Conservation (phyloP, 495 filamentous ascomycete species). For the Haplographium delicatum region DNA sequence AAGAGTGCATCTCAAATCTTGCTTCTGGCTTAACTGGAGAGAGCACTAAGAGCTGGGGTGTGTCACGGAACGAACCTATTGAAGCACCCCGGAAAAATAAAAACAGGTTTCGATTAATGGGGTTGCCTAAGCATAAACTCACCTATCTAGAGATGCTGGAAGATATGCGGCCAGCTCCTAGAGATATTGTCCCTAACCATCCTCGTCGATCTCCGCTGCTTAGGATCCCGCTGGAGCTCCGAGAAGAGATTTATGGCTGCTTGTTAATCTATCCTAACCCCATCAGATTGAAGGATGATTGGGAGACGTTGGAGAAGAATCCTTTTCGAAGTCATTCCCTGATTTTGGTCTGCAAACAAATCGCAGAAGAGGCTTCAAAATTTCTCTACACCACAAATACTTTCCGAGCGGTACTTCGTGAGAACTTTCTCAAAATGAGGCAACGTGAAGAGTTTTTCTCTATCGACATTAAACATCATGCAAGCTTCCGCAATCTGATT, state of each 20-base stretch:
- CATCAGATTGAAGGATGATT: constrained; percentile 13
- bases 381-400: constrained; percentile 16
- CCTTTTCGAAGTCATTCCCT: not conserved
- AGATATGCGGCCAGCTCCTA: not conserved
- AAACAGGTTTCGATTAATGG: not conserved
- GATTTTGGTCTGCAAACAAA: constrained; percentile 13
- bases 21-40: not conserved
- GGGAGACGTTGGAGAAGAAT: constrained; percentile 8
- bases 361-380: constrained; percentile 5
- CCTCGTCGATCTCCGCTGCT: constrained; percentile 6
- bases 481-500: constrained; percentile 6
- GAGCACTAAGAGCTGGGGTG: not conserved
- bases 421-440: too few relatives aligned
- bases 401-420: constrained; percentile 4
- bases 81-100: not conserved
- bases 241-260: constrained; percentile 20
- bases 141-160: constrained; percentile 6
- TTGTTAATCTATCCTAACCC: constrained; percentile 6
- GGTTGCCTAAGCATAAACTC: not conserved
- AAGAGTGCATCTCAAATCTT: not conserved
- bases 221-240: constrained; percentile 11
- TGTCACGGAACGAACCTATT: not conserved
- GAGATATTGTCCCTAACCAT: not conserved
- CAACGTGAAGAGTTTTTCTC: not conserved
- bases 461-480: not conserved